These are phyloP conservation scores for Epichloe amarillans DNA, from an alignment of 2,329 filamentous ascomycete species.

Conservation along the genomic window DNA sequence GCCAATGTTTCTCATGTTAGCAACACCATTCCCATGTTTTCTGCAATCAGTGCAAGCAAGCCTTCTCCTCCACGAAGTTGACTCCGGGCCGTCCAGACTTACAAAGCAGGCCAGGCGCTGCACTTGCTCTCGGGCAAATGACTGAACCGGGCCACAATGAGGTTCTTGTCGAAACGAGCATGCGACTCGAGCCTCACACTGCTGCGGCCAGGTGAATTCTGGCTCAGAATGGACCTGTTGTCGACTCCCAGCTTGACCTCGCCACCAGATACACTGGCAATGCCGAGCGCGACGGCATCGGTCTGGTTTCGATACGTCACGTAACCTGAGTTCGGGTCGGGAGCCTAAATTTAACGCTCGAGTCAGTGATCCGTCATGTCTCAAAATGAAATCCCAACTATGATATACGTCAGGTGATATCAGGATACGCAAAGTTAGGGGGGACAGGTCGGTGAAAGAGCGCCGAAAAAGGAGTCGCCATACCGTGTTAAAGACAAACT, in stretches of 20 bases:
- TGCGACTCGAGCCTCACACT: conserved; percentile 56
- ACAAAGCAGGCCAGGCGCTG: conserved; percentile 61
- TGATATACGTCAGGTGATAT: not conserved
- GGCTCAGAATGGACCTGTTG: conserved; percentile 11
- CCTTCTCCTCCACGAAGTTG: too few relatives aligned
- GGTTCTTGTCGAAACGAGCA: conserved; percentile 47
- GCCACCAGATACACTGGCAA: too few relatives aligned
- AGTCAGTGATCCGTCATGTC: not conserved
- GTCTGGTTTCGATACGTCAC: conserved; percentile 37
- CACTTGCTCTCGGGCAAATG: conserved; percentile 56
- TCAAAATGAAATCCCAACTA: not conserved
- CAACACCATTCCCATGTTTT: not conserved
- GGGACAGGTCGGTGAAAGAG: too few relatives aligned
- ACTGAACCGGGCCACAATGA: conserved; percentile 55
- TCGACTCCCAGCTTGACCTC: conserved; percentile 27
- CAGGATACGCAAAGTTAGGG: too few relatives aligned
- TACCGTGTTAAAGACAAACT: conserved; percentile 31
- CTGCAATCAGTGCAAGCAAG: too few relatives aligned
- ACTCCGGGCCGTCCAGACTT: conserved; percentile 11
- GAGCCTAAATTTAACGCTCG: conserved; percentile 4
- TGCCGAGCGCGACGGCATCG: conserved; percentile 14
- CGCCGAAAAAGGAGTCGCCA: not conserved
- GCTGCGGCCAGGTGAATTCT: conserved; percentile 23
- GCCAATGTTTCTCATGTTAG: not conserved
- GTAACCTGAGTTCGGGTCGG: conserved; percentile 45